These are phyloP conservation scores for Fusarium transvaalense DNA, from an alignment of 2,329 filamentous ascomycete genomes.

Conservation along the genomic window DNA sequence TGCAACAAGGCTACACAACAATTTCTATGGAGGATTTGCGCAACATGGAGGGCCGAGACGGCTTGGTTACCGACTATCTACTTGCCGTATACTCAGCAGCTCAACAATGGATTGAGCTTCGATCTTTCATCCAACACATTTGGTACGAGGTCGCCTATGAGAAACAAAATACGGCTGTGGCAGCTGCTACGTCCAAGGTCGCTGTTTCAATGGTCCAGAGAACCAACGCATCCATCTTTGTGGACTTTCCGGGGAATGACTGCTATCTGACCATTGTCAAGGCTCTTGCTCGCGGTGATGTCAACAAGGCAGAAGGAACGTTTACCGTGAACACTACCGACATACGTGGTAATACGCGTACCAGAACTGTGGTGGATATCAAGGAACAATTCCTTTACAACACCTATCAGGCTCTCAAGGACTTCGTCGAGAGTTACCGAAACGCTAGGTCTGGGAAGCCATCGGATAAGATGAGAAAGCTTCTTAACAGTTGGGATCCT, in stretches of 20 bases:
- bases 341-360: not conserved
- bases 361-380: slow-evolving; percentile 50
- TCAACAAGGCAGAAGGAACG: slow-evolving; percentile 44
- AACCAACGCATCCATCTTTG: slow-evolving; percentile 55
- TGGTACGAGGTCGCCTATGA: slow-evolving; percentile 61
- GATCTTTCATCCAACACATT: slow-evolving; percentile 55
- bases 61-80: slow-evolving; percentile 56
- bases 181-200: slow-evolving; percentile 57
- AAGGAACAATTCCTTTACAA: slow-evolving; percentile 60
- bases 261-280: slow-evolving; percentile 59
- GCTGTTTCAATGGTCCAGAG: slow-evolving; percentile 58
- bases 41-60: slow-evolving; percentile 57
- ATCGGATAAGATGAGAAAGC: slow-evolving; percentile 57
- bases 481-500: slow-evolving; percentile 59
- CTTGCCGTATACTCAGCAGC: slow-evolving; percentile 58
- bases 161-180: slow-evolving; percentile 60
- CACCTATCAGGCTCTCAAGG: slow-evolving; percentile 57
- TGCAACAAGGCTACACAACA: not conserved
- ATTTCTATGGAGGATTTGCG: slow-evolving; percentile 59
- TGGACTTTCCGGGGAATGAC: slow-evolving; percentile 61
- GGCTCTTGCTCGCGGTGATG: slow-evolving; percentile 55
- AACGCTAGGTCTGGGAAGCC: slow-evolving; percentile 60
- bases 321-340: not conserved
- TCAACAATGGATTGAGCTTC: slow-evolving; percentile 55
- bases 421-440: slow-evolving; percentile 61